phyloP scores from a whole-genome alignment of 768 basidiomycete species.

The Gelatoporia subvermispora region DNA sequence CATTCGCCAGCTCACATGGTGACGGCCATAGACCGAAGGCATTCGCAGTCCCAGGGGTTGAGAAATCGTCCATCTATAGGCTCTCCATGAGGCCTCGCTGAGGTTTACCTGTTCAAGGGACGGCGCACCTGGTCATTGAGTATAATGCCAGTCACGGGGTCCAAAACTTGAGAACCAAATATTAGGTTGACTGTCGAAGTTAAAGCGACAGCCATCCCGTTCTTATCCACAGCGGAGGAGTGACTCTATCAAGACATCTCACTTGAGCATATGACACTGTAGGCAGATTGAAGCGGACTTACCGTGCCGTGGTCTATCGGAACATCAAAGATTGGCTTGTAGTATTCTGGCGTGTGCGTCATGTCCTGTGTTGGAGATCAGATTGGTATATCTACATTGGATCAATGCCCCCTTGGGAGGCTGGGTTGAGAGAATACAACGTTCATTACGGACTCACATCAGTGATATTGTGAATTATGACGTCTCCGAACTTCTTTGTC shows the following conservation, averaged over 20 bases:
- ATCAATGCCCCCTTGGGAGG: too few relatives aligned
- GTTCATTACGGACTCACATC: too few relatives aligned
- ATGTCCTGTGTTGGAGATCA: slow-evolving; percentile 45
- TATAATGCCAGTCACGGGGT: slow-evolving; percentile 82
- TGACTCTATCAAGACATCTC: slow-evolving; percentile 57
- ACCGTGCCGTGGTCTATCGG: slow-evolving; percentile 85
- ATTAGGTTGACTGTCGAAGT: slow-evolving; percentile 88
- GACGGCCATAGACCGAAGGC: slow-evolving; percentile 79
- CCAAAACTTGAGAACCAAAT: slow-evolving; percentile 86
- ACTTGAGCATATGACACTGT: neutral
- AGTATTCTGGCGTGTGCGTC: slow-evolving; percentile 81
- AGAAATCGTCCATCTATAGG: slow-evolving; percentile 84
- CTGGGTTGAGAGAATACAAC: too few relatives aligned
- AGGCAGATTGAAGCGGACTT: slow-evolving; percentile 20
- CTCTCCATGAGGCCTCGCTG: neutral
- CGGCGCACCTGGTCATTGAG: slow-evolving; percentile 74
- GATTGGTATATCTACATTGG: too few relatives aligned
- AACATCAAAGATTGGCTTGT: slow-evolving; percentile 77
- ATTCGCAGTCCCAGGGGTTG: slow-evolving; percentile 79
- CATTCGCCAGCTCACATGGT: slow-evolving; percentile 52
- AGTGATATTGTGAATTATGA: slow-evolving; percentile 65
- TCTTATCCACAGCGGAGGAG: slow-evolving; percentile 72
- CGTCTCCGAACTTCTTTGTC: slow-evolving; percentile 61
- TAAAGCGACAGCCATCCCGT: slow-evolving; percentile 82
- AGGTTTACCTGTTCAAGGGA: neutral